Base-by-base conservation (phyloP, 2,329 filamentous ascomycete species). In the Diaporthe caulivora region DNA sequence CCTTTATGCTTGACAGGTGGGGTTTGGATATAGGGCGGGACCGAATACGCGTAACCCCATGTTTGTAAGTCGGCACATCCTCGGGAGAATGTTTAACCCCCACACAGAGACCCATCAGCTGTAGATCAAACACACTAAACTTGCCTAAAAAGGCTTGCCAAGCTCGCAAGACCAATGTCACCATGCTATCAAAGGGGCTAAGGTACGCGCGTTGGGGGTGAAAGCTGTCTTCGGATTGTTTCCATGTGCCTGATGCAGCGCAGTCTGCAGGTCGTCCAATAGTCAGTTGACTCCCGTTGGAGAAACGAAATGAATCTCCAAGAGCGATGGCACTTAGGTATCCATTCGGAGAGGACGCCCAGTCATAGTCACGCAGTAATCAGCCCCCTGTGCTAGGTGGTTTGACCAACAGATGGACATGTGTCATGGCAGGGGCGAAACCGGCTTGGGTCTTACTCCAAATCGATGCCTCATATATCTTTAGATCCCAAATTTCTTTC, bases 21-120 rank as follows among this genome's bases (percentile, higher is more conserved):
- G 21, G 37, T n/a, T n/a, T 57, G 54, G 31, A 57, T 40, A 57
- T 40, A 37, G 54, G 31, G 54, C 54, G 31, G 21, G 2, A 15
- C 18, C 13, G 54, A 57, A 57, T 57, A 57, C 54, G 31, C 54
- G 54, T 57, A 57, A 37, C 54, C 54, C 54, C 54, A 37, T 51
- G 18, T 57, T 18, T 11, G 8, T 57, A 57, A 37, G 54, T 37
- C 54, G 54, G 54, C 54, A 57, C n/a, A 57, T 37, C 31, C 31
- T 40, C 54, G 54, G 31, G 31, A 37, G 54, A 57, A 57, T 40
- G 4, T 18, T 57, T 57, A n/a, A 57, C 31, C 31, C 54, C 54
- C 54, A 10, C 18, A 37, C 15, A 17, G 9, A 57, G 29, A 57
- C 18, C 54, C 54, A 58, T 37, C 34, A 58, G 11, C 24, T 42